Conservation (phyloP, 2,329 filamentous ascomycete genomes). For the Tolypocladium inflatum region DNA sequence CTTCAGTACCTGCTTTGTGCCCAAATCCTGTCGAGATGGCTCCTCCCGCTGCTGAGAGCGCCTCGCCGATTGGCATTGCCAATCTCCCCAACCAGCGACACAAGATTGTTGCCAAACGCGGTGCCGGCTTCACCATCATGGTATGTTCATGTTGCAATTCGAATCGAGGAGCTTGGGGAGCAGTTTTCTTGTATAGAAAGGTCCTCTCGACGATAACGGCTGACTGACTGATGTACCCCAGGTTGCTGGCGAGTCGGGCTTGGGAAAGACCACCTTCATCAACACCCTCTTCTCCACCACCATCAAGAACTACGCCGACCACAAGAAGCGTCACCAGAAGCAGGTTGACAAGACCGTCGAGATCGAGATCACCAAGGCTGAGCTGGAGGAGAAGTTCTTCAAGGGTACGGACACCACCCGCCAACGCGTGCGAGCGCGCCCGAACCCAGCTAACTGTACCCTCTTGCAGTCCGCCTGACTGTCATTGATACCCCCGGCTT, state of each 20-base stretch:
- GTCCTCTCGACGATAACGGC: background rate
- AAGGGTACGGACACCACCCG: constrained; percentile 57
- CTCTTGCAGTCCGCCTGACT: constrained; percentile 73
- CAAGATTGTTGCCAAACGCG: constrained; percentile 72
- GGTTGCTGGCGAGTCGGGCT: constrained; percentile 96
- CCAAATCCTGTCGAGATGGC: constrained; percentile 39
- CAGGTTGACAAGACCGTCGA: constrained; percentile 99
- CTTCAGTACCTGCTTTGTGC: constrained; percentile 5
- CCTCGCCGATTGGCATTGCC: constrained; percentile 64
- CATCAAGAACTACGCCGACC: constrained; percentile 99
- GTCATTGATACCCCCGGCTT: constrained; percentile 99
- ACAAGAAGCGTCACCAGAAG: constrained; percentile 98
- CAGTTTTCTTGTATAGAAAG: background rate
- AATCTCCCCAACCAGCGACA: constrained; percentile 66
- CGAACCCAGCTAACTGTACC: constrained; percentile 9
- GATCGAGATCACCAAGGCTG: constrained; percentile 99
- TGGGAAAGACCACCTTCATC: constrained; percentile 99
- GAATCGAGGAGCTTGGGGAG: too few species aligned
- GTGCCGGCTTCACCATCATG: constrained; percentile 99
- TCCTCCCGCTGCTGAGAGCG: constrained; percentile 47
- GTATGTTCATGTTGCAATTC: constrained; percentile 40
- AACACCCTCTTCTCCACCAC: constrained; percentile 99
- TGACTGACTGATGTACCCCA: constrained; percentile 25
- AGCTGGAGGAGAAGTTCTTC: constrained; percentile 99
- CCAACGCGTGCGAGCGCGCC: background rate